Conservation (phyloP, 2,329 filamentous ascomycete genomes). For the Ophiognomonia clavigignenti-juglandacearum region DNA sequence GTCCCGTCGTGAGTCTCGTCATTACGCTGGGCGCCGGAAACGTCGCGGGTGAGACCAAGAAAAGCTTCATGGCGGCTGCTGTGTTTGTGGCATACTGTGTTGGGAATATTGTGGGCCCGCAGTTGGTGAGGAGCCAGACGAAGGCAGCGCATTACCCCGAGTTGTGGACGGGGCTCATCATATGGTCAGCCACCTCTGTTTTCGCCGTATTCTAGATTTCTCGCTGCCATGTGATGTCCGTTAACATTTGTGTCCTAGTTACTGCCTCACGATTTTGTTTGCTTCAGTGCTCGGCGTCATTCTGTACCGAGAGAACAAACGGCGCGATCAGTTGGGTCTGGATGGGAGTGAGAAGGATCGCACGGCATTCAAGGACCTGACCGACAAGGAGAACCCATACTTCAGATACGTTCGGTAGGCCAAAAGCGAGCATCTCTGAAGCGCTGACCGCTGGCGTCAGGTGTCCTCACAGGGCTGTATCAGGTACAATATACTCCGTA, state of each 20-base stretch:
- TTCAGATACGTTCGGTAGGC: conserved; percentile 57
- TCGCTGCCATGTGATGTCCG: no score
- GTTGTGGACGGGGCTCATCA: conserved; percentile 57
- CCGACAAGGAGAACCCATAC: conserved; percentile 63
- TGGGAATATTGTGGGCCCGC: conserved; percentile 71
- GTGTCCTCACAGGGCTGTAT: no score
- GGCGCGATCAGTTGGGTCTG: conserved; percentile 39
- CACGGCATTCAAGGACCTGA: conserved; percentile 62
- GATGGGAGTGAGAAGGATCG: conserved; percentile 60
- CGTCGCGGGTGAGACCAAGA: conserved; percentile 72
- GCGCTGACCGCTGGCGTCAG: no score
- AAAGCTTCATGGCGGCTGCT: conserved; percentile 68
- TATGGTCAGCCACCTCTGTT: conserved; percentile 60
- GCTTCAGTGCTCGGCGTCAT: conserved; percentile 53
- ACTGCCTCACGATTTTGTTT: conserved; percentile 47
- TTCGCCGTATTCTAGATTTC: no score
- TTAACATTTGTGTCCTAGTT: not conserved
- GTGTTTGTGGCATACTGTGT: conserved; percentile 75
- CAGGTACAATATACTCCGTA: no score
- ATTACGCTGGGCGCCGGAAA: conserved; percentile 61
- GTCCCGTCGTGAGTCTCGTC: conserved; percentile 53
- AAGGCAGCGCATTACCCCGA: conserved; percentile 46
- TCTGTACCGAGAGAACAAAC: conserved; percentile 53
- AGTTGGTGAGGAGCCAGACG: conserved; percentile 63
- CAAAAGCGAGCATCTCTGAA: no score